Base-by-base conservation (phyloP, 2,329 filamentous ascomycete genomes). In the Aspergillus neotritici region DNA sequence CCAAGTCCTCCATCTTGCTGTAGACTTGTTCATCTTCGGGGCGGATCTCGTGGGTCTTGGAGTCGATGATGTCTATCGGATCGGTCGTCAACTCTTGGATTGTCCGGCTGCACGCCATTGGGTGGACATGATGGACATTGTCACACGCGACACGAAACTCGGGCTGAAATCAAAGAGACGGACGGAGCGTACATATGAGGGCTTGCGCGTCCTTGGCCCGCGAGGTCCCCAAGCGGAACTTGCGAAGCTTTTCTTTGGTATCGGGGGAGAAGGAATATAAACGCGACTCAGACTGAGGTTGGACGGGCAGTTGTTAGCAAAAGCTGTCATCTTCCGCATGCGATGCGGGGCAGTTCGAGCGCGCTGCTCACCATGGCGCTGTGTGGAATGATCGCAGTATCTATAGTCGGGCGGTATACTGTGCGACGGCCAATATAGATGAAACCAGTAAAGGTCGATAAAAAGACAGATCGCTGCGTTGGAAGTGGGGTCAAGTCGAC, bases 251-350 rank as follows among this genome's bases (percentile, higher is more conserved):
- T 53, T 89, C 83, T 70, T 85, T 93, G 35, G 88, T 95, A 70
- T 93, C 87, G 52, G 82, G 79, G 28, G 89, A 94, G 79, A 97
- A 94, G 47, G 86, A 87, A 73, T 95, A 97, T 50, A 97, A 78
- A 56, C 89, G 79, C 49, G 88, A 83, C 75, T 96, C 90, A 62
- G 90, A 94, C 58, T 82, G 66, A 69, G 28, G 14, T 11, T 11
- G 37, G 37, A 29, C 30, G 11, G 37, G 4, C 16, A 10, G 30
- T 37, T 31, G 40, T 44, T 36, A 46, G 41, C 32, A 31, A 29
- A 32, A 14, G 9, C 21, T 5, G 6, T 13, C 21, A 16, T 25
- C 13, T 13, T n/a, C 4, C 34, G 15, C 31, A 34, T 11, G 12
- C 12, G 8, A 34, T 51, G 52, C 50, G 52, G 51, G 54, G 49